Evolutionary conservation across 176 grass and related monocot genomes (phyloP).

Genomic region (Pontederia paniculata): DNA sequence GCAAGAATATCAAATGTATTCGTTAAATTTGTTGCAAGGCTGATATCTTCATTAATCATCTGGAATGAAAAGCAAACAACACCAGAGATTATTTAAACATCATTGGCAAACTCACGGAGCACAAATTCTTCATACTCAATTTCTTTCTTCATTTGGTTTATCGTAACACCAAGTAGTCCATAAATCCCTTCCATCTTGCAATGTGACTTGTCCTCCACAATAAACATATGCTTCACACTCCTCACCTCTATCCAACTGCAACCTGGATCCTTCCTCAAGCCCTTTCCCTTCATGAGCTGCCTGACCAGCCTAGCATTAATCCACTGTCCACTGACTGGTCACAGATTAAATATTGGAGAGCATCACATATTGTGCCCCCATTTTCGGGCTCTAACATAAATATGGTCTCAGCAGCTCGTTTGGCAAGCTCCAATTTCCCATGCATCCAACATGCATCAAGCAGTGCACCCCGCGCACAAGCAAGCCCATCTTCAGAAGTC

Average conservation of each 20-base stretch:
- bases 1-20: neutral
- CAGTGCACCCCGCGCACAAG: conserved; percentile 45
- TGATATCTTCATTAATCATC: neutral
- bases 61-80: neutral
- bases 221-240: conserved; percentile 42
- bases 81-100: neutral
- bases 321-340: conserved; percentile 60
- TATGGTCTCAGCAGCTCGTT: conserved; percentile 37
- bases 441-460: conserved; percentile 58
- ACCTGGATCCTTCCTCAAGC: conserved; percentile 54
- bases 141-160: conserved; percentile 27
- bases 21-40: neutral
- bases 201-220: conserved; percentile 44
- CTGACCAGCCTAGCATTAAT: conserved; percentile 40
- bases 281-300: conserved; percentile 48
- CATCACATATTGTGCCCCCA: conserved; percentile 55
- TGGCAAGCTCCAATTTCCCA: conserved; percentile 54
- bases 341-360: conserved; percentile 64
- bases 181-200: conserved; percentile 28
- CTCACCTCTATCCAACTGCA: conserved; percentile 70
- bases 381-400: conserved; percentile 53
- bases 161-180: conserved; percentile 26
- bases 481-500: conserved; percentile 21
- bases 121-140: conserved; percentile 19
- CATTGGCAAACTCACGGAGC: neutral